These are phyloP conservation scores for Neurospora sp. DNA, from an alignment of 495 filamentous ascomycete genomes.

Conservation along the genomic window DNA sequence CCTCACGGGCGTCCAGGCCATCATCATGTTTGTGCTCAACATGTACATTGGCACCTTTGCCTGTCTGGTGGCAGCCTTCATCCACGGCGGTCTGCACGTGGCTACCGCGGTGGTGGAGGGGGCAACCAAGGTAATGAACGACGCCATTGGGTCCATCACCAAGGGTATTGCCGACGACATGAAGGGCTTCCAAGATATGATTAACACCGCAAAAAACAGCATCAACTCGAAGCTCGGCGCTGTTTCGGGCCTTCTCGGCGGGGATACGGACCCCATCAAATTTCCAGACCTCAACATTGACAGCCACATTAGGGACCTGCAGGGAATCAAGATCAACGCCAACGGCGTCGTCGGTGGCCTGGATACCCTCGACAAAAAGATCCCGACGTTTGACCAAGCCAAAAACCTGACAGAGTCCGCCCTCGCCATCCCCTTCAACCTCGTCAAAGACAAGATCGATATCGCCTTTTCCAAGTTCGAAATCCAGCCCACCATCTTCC, in stretches of 20 bases:
- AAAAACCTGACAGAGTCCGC: conserved; percentile 63
- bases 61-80: conserved; percentile 72
- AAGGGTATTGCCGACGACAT: conserved; percentile 48
- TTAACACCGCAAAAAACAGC: no score
- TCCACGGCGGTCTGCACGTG: conserved; percentile 64
- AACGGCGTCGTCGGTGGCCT: conserved; percentile 52
- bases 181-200: conserved; percentile 36
- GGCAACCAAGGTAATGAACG: conserved; percentile 62
- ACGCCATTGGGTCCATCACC: conserved; percentile 54
- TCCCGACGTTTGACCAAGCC: conserved; percentile 76
- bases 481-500: conserved; percentile 68
- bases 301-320: conserved; percentile 48
- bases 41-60: conserved; percentile 80
- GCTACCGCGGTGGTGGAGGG: conserved; percentile 59
- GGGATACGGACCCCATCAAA: background rate
- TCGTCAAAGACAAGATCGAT: conserved; percentile 61
- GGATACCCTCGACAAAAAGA: conserved; percentile 56
- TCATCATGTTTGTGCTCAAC: conserved; percentile 83
- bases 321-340: conserved; percentile 56
- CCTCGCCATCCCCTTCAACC: conserved; percentile 68
- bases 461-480: conserved; percentile 46
- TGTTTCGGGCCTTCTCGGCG: no score
- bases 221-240: no score
- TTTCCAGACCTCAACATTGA: conserved; percentile 47
- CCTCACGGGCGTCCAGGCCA: conserved; percentile 73